These are phyloP conservation scores for Arthrocladium fulminans DNA, from an alignment of 2,329 filamentous ascomycete genomes.

Conservation along the genomic window DNA sequence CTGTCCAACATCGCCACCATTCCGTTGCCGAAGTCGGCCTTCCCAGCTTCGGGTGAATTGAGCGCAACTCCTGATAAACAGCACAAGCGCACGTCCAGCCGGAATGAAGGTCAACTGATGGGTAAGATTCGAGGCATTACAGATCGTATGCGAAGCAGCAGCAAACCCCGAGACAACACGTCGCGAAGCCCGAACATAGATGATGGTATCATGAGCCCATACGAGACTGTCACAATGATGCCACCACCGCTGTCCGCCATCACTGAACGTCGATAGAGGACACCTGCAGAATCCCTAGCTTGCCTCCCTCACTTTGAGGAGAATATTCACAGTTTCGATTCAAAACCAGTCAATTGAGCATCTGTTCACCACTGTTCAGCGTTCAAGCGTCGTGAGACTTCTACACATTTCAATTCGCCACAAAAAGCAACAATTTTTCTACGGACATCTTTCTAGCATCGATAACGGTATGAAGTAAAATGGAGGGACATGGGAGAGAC, in stretches of 20 bases:
- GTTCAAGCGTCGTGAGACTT: constrained; percentile 6
- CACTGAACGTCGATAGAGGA: neutral
- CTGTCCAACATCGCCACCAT: constrained; percentile 25
- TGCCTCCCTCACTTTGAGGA: neutral
- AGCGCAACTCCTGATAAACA: constrained; percentile 30
- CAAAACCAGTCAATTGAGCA: constrained; percentile 2
- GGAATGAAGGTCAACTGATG: constrained; percentile 47
- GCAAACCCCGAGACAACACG: constrained; percentile 33
- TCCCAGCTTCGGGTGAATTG: constrained; percentile 24
- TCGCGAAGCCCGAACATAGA: constrained; percentile 16
- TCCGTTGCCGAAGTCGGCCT: constrained; percentile 26
- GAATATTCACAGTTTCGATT: neutral
- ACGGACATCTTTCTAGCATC: neutral
- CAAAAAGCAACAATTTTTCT: constrained; percentile 7
- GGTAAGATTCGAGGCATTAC: constrained; percentile 46
- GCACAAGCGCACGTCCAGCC: constrained; percentile 46
- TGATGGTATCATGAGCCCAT: constrained; percentile 8
- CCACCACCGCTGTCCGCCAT: constrained; percentile 3
- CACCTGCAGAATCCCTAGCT: neutral
- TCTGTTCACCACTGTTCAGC: constrained; percentile 4
- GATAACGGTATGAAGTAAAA: neutral
- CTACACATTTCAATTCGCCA: neutral
- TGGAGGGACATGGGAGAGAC: neutral
- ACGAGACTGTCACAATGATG: constrained; percentile 12
- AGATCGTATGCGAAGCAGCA: constrained; percentile 46